phyloP scores from a whole-genome alignment of 495 filamentous ascomycete genomes.

The Podospora pseudocomata region DNA sequence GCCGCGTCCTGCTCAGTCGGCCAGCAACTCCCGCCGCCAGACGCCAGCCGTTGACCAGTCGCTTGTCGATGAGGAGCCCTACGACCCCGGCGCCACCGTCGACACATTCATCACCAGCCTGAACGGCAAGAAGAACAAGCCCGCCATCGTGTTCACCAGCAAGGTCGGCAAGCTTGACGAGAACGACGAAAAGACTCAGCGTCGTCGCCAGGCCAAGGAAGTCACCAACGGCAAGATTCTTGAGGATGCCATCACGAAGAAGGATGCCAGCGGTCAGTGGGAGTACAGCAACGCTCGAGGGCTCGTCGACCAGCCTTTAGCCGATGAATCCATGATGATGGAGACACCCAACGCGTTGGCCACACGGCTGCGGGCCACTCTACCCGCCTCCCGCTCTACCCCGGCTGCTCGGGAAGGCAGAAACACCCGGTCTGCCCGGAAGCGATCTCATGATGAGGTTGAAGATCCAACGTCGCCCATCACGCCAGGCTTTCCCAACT shows the following conservation, averaged over 20 bases:
- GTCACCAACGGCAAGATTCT: slow-evolving; percentile 18
- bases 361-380: slow-evolving; percentile 15
- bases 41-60: slow-evolving; percentile 19
- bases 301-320: neutral
- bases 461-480: slow-evolving; percentile 45
- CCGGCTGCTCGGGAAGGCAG: slow-evolving; percentile 27
- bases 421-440: slow-evolving; percentile 40
- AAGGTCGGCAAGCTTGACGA: slow-evolving; percentile 33
- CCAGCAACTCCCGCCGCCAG: slow-evolving; percentile 15
- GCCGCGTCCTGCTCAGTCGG: slow-evolving; percentile 5
- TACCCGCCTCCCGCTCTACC: slow-evolving; percentile 21
- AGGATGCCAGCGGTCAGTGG: neutral
- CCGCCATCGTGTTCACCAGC: slow-evolving; percentile 25
- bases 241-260: neutral
- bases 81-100: slow-evolving; percentile 32
- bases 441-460: slow-evolving; percentile 45
- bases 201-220: slow-evolving; percentile 26
- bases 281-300: slow-evolving; percentile 18
- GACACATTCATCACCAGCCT: slow-evolving; percentile 28
- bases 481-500: slow-evolving; percentile 38
- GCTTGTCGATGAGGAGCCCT: slow-evolving; percentile 21
- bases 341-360: slow-evolving; percentile 13
- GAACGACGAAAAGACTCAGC: slow-evolving; percentile 26
- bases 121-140: slow-evolving; percentile 26
- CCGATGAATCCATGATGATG: slow-evolving; percentile 5